These are phyloP conservation scores for Yamadazyma dendronema DNA, from an alignment of 1,139 yeast species.

Conservation along the genomic window DNA sequence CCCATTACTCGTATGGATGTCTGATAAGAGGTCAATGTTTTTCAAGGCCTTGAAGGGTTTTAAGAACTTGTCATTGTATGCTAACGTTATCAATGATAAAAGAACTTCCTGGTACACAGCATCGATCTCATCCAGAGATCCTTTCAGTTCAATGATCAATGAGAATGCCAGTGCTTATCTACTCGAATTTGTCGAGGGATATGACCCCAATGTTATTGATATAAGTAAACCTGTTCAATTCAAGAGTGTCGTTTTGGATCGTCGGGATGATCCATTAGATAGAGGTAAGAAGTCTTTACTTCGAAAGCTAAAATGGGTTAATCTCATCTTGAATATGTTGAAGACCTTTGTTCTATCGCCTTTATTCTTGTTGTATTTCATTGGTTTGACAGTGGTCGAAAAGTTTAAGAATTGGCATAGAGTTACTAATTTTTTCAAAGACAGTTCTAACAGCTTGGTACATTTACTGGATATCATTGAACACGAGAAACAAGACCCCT, in stretches of 20 bases:
- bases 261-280: slow-evolving; percentile 3
- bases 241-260: slow-evolving; percentile 6
- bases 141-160: slow-evolving; percentile 48
- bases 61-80: slow-evolving; percentile 55
- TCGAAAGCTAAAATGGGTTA: slow-evolving; percentile 47
- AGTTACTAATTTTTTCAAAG: slow-evolving; percentile 28
- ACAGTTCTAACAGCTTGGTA: slow-evolving; percentile 28
- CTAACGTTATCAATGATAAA: slow-evolving; percentile 75
- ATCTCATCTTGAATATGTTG: slow-evolving; percentile 37
- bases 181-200: slow-evolving; percentile 48
- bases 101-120: slow-evolving; percentile 84
- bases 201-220: slow-evolving; percentile 56
- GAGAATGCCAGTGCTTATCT: slow-evolving; percentile 37
- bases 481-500: slow-evolving; percentile 8
- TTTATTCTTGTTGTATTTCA: slow-evolving; percentile 48
- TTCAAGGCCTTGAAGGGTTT: slow-evolving; percentile 54
- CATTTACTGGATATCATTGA: slow-evolving; percentile 25
- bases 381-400: slow-evolving; percentile 44
- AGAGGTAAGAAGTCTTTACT: slow-evolving; percentile 15
- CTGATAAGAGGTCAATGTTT: slow-evolving; percentile 61
- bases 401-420: slow-evolving; percentile 34
- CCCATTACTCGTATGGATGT: slow-evolving; percentile 66
- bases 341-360: slow-evolving; percentile 43
- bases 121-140: slow-evolving; percentile 64
- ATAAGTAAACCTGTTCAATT: slow-evolving; percentile 29